Base-by-base conservation (phyloP, 805 yeast species). In the Clavispora fructus region DNA sequence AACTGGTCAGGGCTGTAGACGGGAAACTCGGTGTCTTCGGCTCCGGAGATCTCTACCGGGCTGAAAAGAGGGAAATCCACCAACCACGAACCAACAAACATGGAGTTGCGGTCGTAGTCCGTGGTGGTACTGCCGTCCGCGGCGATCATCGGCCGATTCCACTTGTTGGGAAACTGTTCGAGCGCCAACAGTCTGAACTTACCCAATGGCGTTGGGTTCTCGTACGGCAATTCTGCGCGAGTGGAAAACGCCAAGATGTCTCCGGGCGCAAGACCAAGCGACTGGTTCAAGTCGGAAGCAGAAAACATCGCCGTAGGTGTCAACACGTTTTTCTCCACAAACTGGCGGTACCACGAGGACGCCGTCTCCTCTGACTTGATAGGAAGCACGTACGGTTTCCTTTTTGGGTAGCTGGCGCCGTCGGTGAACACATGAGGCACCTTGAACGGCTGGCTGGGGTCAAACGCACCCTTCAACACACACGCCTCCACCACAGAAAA, bases 161-260 rank as follows among this genome's bases (percentile, higher is more conserved):
- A 77, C 27, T 67, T 59, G 1, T 56, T 55, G 0, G 87, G 89
- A 52, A 64, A 77, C 38, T 65, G 70, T 35, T 74, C 74, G 23
- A 85, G 79, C 0, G 89, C 80, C 42, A 87, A 58, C 59, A 90
- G 96, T 48, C 99, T 75, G 53, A 87, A 76, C 45, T 85, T 75
- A 0, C 99, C 99, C 44, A 94, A 66, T 0, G 99, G 98, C 0
- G 98, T 94, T 17, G 98, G 98, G 58, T 89, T 92, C 59, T 92
- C 99, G 60, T 88, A 92, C 0, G 92, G 69, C 19, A 79, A 47
- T 12, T 61, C 58, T 1, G 85, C 78, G 49, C 98, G 74, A n/a
- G 86, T 87, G n/a, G 89, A 75, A 12, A 86, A 75, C 3, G 91
- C 92, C 29, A 94, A 59, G 3, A 87, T 67, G 61, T 89, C 96